These are phyloP conservation scores for Bretschneidera sinensis DNA, from an alignment of 345 rosid species.

Conservation along the genomic window DNA sequence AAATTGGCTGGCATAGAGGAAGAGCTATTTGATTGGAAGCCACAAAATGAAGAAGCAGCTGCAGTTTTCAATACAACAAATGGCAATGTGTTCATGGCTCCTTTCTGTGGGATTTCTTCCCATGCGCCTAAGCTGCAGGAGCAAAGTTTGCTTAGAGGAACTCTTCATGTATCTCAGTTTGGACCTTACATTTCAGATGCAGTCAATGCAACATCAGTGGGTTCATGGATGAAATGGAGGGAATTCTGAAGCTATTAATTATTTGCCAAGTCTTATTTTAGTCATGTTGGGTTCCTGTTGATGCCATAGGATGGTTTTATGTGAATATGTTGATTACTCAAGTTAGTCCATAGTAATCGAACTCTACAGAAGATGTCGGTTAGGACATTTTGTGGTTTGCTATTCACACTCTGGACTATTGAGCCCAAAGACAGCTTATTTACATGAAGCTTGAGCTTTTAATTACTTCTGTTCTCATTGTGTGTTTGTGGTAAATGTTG, in stretches of 20 bases:
- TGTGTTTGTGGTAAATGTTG: not conserved
- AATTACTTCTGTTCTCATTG: constrained; percentile 22
- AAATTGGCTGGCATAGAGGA: constrained; percentile 17
- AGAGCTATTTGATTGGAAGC: constrained; percentile 36
- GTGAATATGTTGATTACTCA: constrained; percentile 36
- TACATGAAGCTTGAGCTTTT: constrained; percentile 25
- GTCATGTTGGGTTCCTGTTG: constrained; percentile 17
- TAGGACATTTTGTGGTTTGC: constrained; percentile 28
- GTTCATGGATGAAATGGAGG: constrained; percentile 6
- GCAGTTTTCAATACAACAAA: constrained; percentile 32
- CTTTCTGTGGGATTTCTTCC: constrained; percentile 50
- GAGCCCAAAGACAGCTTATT: constrained; percentile 26
- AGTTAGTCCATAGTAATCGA: constrained; percentile 25
- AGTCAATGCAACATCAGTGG: constrained; percentile 42
- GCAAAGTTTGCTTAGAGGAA: constrained; percentile 50
- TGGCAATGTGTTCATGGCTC: constrained; percentile 33
- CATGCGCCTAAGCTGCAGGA: constrained; percentile 55
- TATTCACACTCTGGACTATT: constrained; percentile 26
- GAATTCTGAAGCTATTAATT: constrained; percentile 21
- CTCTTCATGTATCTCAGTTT: constrained; percentile 44
- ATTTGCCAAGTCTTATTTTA: constrained; percentile 7
- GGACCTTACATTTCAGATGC: constrained; percentile 45
- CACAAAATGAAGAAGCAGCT: constrained; percentile 27
- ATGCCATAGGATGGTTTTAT: constrained; percentile 5
- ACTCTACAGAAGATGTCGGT: constrained; percentile 17